Conservation (phyloP, 1,284 basidiomycete genomes). For the Rugosomyces carneus region DNA sequence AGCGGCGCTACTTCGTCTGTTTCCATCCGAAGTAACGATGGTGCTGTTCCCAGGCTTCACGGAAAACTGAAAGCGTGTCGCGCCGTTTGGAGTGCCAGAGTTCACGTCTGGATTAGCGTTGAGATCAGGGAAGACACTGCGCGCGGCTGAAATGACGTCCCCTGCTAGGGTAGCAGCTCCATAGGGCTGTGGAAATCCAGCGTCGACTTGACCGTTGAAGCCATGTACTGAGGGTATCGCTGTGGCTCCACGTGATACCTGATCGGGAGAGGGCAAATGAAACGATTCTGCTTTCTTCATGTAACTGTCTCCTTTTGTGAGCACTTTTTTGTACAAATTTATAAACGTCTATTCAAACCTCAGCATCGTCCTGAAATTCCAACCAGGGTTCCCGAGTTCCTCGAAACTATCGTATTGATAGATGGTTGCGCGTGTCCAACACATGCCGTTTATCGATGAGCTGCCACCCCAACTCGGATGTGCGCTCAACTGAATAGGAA, state of each 20-base stretch:
- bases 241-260: conserved; percentile 9
- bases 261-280: conserved; percentile 10
- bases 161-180: conserved; percentile 6
- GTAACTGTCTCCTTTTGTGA: conserved; percentile 7
- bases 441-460: conserved; percentile 17
- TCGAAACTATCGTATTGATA: conserved; percentile 16
- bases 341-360: background rate
- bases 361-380: conserved; percentile 14
- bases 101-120: conserved; percentile 9
- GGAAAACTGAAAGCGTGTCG: conserved; percentile 14
- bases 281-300: conserved; percentile 16
- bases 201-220: conserved; percentile 10
- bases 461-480: conserved; percentile 14
- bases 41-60: conserved; percentile 7
- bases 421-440: conserved; percentile 16
- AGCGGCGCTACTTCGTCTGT: conserved; percentile 12
- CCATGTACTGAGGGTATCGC: conserved; percentile 12
- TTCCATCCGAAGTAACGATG: conserved; percentile 4
- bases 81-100: conserved; percentile 15
- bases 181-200: conserved; percentile 17
- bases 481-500: conserved; percentile 14
- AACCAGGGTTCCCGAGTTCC: conserved; percentile 16
- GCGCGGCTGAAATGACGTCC: conserved; percentile 3
- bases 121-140: conserved; percentile 8
- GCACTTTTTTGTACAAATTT: no score